Conservation (phyloP, 2,329 filamentous ascomycete genomes). For the Tolypocladium guangdongense region DNA sequence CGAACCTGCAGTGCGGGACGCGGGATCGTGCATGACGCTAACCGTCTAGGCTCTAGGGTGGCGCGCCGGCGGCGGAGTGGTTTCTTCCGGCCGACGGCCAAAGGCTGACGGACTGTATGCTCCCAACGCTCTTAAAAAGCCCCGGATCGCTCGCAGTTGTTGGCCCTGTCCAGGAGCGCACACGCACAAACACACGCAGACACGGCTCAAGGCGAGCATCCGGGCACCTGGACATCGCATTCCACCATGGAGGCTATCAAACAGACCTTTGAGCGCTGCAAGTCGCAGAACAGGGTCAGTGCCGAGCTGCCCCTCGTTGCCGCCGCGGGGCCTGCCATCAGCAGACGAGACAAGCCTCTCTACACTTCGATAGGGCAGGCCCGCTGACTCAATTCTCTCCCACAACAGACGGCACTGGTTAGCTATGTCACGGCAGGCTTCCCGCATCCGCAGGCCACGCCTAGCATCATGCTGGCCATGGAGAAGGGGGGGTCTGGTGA, state of each 20-base stretch:
- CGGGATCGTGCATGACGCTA: neutral
- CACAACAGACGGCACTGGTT: conserved; percentile 64
- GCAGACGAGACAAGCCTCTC: neutral
- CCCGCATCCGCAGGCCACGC: conserved; percentile 70
- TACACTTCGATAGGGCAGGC: neutral
- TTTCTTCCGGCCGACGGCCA: neutral
- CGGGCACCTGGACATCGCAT: neutral
- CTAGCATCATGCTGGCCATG: conserved; percentile 76
- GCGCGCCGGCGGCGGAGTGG: neutral
- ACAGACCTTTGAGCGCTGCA: conserved; percentile 49
- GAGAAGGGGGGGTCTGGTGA: conserved; percentile 84
- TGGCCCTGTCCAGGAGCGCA: neutral
- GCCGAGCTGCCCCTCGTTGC: conserved; percentile 14
- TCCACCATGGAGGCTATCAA: conserved; percentile 44
- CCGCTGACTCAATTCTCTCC: neutral
- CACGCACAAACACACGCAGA: neutral
- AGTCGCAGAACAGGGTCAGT: conserved; percentile 46
- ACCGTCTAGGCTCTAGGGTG: neutral
- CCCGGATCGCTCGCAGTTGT: neutral
- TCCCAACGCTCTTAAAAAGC: neutral
- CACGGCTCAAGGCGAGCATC: neutral
- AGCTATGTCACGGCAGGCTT: conserved; percentile 95
- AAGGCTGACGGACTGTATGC: too few relatives aligned
- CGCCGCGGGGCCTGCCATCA: conserved; percentile 3
- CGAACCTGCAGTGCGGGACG: neutral